Evolutionary conservation across 2,329 filamentous ascomycete genomes (phyloP), one percentile per base, ranked within the genome.

Genomic region (Rugonectria rugulosa): DNA sequence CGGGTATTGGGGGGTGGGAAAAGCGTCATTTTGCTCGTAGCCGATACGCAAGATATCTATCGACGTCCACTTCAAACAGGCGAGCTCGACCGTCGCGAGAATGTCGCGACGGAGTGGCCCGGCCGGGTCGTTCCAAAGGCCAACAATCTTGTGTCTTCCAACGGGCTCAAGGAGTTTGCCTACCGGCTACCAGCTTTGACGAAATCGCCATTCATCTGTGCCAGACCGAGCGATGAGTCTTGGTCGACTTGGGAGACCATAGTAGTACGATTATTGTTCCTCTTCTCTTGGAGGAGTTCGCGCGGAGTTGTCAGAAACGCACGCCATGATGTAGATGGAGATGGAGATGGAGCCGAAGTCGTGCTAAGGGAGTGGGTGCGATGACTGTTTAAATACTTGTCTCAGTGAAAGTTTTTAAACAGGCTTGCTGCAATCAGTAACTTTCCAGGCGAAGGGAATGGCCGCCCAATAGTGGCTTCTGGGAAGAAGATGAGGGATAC

Each of bases 151-250:
- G 19, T 58, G 51, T 2, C 34, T 4, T 14, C 51, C 42, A 12
- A 43, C 29, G 2, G 37, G 21, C 11, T 19, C 4, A 12, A 55
- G 42, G 2, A 12, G 3, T n/a, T 58, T 58, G 6, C 5, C n/a
- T 8, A 46, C 31, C 5, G 26, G 26, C 26, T 12, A 47, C 6
- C 4, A 4, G 6, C 36, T 50, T 14, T 20, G 6, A 14, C 53
- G 29, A 11, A 2, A 5, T 10, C 8, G 7, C 52, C 52, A 59
- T 2, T 15, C n/a, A 21, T 44, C 20, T 10, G 19, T 41, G 21
- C 42, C 53, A 5, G 37, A 36, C 23, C 56, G 46, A 4, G 56
- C 56, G 3, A 59, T 34, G 3, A 59, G 32, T 26, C 45, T 53
- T 6, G 56, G 56, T 3, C 19, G 20, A 11, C 47, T 53, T 2